Conservation (phyloP, 169 alveolate genomes). For the Cryptosporidium meleagridis region DNA sequence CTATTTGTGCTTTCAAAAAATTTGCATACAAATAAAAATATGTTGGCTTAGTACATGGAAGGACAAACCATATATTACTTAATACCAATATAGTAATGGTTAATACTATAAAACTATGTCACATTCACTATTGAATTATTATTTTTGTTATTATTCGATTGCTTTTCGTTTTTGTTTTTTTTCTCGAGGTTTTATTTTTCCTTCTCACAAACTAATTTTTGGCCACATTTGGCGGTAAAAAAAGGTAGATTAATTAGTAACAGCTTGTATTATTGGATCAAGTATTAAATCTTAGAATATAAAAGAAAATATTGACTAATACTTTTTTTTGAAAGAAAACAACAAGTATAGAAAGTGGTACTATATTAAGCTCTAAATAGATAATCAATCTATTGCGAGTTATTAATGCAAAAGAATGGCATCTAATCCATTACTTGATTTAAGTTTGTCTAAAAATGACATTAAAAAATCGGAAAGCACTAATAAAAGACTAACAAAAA, state of each 20-base stretch:
- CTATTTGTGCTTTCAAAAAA: background rate
- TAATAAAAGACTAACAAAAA: slow-evolving; percentile 42
- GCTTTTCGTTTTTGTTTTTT: background rate
- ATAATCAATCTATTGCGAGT: background rate
- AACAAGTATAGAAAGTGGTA: background rate
- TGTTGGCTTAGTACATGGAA: background rate
- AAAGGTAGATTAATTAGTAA: too few species aligned
- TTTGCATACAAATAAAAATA: background rate
- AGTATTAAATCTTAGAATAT: background rate
- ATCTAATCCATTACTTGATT: background rate
- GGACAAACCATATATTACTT: too few species aligned
- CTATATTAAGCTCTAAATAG: background rate
- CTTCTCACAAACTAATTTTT: background rate
- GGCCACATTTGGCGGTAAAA: background rate
- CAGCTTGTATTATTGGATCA: background rate
- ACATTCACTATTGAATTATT: background rate
- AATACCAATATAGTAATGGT: too few species aligned
- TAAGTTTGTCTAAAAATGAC: background rate
- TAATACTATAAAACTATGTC: too few species aligned
- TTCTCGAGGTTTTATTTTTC: too few species aligned
- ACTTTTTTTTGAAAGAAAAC: background rate
- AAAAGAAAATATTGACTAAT: background rate
- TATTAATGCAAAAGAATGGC: background rate
- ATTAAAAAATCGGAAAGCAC: background rate
- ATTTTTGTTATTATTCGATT: too few species aligned